Conservation (phyloP, 208 protist species). For the Leishmania major region DNA sequence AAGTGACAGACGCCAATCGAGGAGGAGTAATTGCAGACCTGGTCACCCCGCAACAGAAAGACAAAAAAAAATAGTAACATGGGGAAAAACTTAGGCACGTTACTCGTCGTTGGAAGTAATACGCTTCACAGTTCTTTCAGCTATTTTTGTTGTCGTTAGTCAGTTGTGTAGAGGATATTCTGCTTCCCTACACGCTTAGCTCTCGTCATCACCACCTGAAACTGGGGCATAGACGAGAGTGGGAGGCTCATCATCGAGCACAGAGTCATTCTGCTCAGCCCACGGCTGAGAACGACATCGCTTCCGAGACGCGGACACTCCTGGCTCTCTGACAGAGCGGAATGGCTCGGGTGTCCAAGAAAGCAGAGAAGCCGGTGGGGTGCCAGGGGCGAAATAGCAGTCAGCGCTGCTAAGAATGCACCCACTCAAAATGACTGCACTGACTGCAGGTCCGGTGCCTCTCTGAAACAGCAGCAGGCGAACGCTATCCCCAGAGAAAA, state of each 20-base stretch:
- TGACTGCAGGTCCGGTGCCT: constrained; percentile 2
- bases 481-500: constrained; percentile 11
- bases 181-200: constrained; percentile 20
- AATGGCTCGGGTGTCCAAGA: constrained; percentile 24
- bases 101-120: not conserved
- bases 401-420: constrained; percentile 12
- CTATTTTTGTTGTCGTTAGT: not conserved
- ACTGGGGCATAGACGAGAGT: constrained; percentile 57
- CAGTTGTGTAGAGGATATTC: not conserved
- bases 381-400: constrained; percentile 1
- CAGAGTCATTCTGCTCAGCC: not conserved
- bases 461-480: constrained; percentile 19
- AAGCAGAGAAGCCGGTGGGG: constrained; percentile 1
- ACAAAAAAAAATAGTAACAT: not conserved
- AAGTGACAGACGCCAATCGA: not conserved
- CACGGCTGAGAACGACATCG: constrained; percentile 13
- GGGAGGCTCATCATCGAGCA: constrained; percentile 34
- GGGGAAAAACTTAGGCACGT: not conserved
- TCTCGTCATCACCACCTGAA: constrained; percentile 66
- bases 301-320: not conserved
- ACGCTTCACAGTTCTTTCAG: not conserved
- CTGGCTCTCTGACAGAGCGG: not conserved
- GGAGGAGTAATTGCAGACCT: not conserved
- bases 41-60: not conserved
- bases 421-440: constrained; percentile 17